These are phyloP conservation scores for Ceratocystis albifundus DNA, from an alignment of 2,329 filamentous ascomycete species.

Conservation along the genomic window DNA sequence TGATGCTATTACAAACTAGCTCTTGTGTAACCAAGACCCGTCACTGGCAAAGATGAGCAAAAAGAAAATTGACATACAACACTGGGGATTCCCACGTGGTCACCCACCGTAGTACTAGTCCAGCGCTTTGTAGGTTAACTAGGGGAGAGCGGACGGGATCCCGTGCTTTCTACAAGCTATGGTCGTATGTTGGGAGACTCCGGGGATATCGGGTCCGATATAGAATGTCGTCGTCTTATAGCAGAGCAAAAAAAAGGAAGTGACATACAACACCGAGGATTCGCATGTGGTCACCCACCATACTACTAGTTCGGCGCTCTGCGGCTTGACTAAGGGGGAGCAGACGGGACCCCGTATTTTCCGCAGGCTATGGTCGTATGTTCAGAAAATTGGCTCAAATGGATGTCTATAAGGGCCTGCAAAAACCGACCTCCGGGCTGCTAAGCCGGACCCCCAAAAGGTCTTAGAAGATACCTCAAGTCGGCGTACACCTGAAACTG, in stretches of 20 bases:
- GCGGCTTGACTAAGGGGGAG: slow-evolving; percentile 13
- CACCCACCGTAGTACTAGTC: background rate
- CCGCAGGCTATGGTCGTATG: slow-evolving; percentile 15
- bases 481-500: too few species aligned
- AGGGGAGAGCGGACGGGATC: background rate
- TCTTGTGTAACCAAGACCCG: background rate
- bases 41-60: background rate
- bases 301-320: slow-evolving; percentile 16
- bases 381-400: background rate
- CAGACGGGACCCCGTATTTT: background rate
- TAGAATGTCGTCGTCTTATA: too few species aligned
- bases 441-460: too few species aligned
- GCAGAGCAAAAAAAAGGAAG: too few species aligned
- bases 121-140: background rate
- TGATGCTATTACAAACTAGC: background rate
- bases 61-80: background rate
- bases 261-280: slow-evolving; percentile 17
- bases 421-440: too few species aligned
- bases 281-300: slow-evolving; percentile 16
- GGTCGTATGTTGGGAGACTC: too few species aligned
- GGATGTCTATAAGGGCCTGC: too few species aligned
- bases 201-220: too few species aligned
- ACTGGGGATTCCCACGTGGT: slow-evolving; percentile 7
- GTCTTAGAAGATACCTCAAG: too few species aligned
- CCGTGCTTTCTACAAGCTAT: too few species aligned